phyloP scores from a whole-genome alignment of 2,329 filamentous ascomycete species.

The Colletotrichum nymphaeae region DNA sequence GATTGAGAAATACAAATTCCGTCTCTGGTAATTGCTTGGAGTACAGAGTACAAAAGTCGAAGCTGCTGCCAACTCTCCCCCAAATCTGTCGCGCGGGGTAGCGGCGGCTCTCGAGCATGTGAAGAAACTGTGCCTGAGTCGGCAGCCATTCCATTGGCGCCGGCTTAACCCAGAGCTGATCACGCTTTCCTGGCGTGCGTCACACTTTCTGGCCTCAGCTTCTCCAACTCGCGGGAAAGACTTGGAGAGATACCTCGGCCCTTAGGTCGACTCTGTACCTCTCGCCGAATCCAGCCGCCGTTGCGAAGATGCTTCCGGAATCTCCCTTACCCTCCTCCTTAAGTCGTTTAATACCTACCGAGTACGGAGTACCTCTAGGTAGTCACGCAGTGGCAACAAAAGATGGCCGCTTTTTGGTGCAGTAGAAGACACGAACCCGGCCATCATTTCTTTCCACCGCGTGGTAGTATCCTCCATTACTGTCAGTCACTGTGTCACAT shows the following conservation, averaged over 20 bases:
- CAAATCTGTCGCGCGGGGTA: slow-evolving; percentile 23
- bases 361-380: background rate
- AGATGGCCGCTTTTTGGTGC: too few relatives aligned
- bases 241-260: slow-evolving; percentile 24
- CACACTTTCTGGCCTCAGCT: slow-evolving; percentile 19
- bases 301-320: slow-evolving; percentile 9
- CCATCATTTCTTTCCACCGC: too few relatives aligned
- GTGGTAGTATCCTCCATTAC: background rate
- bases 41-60: background rate
- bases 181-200: slow-evolving; percentile 25
- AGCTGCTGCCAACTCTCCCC: background rate
- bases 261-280: background rate
- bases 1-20: background rate
- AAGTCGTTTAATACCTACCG: background rate
- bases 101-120: slow-evolving; percentile 20
- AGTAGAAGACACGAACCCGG: too few relatives aligned
- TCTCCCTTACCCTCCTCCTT: background rate
- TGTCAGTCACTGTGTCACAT: slow-evolving; percentile 22
- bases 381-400: too few relatives aligned
- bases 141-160: slow-evolving; percentile 10
- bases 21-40: background rate
- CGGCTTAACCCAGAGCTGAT: slow-evolving; percentile 11
- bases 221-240: background rate
- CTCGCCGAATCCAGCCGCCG: slow-evolving; percentile 13
- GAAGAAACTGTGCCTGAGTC: slow-evolving; percentile 30